Evolutionary conservation across 192 early-diverging fungal genomes (phyloP).

Genomic region (Linnemannia schmuckeri): DNA sequence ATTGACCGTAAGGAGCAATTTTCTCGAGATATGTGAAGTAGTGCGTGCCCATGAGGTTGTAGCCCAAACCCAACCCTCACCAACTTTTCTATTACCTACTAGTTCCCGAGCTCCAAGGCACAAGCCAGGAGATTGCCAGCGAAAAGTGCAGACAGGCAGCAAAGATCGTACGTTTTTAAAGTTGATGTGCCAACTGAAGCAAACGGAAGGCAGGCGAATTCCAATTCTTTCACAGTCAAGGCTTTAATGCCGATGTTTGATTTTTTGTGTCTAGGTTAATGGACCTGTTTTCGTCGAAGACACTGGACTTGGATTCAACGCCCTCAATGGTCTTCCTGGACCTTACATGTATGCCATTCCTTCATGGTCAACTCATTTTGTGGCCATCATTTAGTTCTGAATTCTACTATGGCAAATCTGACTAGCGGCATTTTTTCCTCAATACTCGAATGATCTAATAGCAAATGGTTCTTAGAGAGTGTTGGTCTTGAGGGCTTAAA

Average conservation of each 20-base stretch:
- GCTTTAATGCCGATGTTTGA: background rate
- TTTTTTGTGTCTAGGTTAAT: slow-evolving; percentile 60
- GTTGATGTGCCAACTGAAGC: background rate
- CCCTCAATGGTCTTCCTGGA: slow-evolving; percentile 92
- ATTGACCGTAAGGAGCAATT: slow-evolving; percentile 72
- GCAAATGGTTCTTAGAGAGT: slow-evolving; percentile 95
- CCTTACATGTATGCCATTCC: slow-evolving; percentile 77
- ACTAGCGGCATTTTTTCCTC: background rate
- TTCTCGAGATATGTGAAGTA: background rate
- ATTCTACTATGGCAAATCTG: background rate
- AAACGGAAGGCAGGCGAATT: background rate
- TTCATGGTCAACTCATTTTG: background rate
- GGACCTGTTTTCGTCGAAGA: slow-evolving; percentile 93
- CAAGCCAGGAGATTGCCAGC: slow-evolving; percentile 77
- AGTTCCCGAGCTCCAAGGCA: slow-evolving; percentile 96
- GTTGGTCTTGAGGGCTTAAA: slow-evolving; percentile 87
- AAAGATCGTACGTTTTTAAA: slow-evolving; percentile 51
- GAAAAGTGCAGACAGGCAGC: slow-evolving; percentile 89
- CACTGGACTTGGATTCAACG: slow-evolving; percentile 94
- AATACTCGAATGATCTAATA: slow-evolving; percentile 33
- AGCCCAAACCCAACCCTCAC: background rate
- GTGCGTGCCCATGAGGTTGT: background rate
- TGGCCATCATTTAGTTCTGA: background rate
- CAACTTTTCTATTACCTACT: background rate
- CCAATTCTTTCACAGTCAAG: background rate